Conservation (phyloP, 352 stramenopile genomes). For the Saprolegnia parasitica region DNA sequence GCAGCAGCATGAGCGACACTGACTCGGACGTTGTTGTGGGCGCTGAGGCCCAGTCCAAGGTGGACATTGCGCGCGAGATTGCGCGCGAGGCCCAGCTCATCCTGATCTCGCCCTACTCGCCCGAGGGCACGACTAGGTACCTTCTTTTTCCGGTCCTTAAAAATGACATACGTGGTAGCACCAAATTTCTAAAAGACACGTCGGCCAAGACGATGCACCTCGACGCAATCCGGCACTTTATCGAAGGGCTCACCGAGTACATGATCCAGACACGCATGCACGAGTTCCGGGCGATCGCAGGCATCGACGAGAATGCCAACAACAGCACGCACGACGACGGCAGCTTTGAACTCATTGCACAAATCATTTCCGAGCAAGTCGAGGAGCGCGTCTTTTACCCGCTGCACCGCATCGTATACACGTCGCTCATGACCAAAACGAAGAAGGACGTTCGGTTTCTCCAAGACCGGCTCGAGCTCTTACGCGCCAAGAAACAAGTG, state of each 20-base stretch:
- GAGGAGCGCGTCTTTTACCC: conserved; percentile 82
- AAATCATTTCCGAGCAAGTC: conserved; percentile 76
- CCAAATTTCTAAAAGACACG: conserved; percentile 69
- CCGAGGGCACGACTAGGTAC: conserved; percentile 63
- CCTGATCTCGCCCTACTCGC: conserved; percentile 76
- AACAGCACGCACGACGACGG: conserved; percentile 32
- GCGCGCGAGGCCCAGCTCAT: conserved; percentile 77
- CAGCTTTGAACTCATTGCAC: conserved; percentile 43
- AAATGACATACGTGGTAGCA: conserved; percentile 23
- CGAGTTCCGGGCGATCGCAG: conserved; percentile 57
- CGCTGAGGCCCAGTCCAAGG: conserved; percentile 47
- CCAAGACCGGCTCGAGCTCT: conserved; percentile 74
- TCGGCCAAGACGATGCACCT: conserved; percentile 44
- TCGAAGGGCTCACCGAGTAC: conserved; percentile 72
- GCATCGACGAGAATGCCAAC: conserved; percentile 37
- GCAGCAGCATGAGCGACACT: neutral
- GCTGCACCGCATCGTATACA: conserved; percentile 60
- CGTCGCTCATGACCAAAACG: conserved; percentile 55
- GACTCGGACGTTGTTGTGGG: conserved; percentile 56
- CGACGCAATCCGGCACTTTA: conserved; percentile 61
- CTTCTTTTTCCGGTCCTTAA: neutral
- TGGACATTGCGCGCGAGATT: conserved; percentile 68
- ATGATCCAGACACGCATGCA: conserved; percentile 79
- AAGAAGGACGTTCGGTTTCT: conserved; percentile 66
- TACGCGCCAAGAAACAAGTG: conserved; percentile 68